Evolutionary conservation across 2,329 filamentous ascomycete species (phyloP).

Genomic region (Albifimbria verrucaria): DNA sequence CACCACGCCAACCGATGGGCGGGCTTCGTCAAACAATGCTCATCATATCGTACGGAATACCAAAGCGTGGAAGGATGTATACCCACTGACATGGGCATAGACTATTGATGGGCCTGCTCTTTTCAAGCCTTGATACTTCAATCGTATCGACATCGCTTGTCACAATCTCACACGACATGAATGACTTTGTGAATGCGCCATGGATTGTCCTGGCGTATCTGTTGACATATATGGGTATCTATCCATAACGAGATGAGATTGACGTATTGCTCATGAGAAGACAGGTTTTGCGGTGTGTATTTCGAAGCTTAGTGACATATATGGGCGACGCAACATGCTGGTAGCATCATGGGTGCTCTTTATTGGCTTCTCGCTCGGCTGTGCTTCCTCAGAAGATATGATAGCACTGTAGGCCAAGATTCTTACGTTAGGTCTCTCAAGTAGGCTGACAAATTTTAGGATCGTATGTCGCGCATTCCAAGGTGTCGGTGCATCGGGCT

Average conservation of each 20-base stretch:
- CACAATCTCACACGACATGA: constrained; percentile 51
- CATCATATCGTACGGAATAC: constrained; percentile 10
- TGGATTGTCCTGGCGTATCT: constrained; percentile 57
- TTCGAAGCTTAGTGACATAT: constrained; percentile 58
- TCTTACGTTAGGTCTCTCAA: constrained; percentile 1
- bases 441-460: constrained; percentile 30
- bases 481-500: constrained; percentile 57
- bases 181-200: constrained; percentile 47
- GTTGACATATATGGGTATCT: constrained; percentile 52
- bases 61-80: not conserved
- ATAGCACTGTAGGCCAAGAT: constrained; percentile 41
- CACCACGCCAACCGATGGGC: not conserved
- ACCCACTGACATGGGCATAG: constrained; percentile 21
- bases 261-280: constrained; percentile 5
- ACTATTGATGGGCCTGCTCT: constrained; percentile 49
- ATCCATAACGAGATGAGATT: not conserved
- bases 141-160: constrained; percentile 57
- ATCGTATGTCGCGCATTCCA: constrained; percentile 58
- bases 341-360: constrained; percentile 52
- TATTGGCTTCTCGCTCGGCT: constrained; percentile 52
- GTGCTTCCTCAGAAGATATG: constrained; percentile 48
- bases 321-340: constrained; percentile 50
- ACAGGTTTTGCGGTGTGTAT: constrained; percentile 54
- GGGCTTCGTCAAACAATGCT: constrained; percentile 9
- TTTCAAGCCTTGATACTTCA: constrained; percentile 55